These are phyloP conservation scores for Termitomyces sp. DNA, from an alignment of 768 basidiomycete species.

Conservation along the genomic window DNA sequence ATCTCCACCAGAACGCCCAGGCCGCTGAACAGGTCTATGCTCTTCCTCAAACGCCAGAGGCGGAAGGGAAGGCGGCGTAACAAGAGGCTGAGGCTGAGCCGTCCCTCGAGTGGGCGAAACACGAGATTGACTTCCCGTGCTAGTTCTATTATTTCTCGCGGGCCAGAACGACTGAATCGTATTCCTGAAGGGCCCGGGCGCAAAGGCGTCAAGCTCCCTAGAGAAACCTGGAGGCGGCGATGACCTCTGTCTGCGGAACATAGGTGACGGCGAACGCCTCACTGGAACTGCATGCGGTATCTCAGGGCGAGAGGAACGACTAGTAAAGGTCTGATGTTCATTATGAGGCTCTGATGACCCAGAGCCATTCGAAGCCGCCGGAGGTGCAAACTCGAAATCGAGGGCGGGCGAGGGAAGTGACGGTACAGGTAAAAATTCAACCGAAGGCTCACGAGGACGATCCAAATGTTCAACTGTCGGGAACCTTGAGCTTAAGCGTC, in stretches of 20 bases:
- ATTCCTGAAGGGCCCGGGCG: constrained; percentile 43
- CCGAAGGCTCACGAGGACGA: background rate
- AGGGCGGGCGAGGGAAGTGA: constrained; percentile 21
- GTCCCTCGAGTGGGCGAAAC: background rate
- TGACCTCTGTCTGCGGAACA: background rate
- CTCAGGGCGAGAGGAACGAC: background rate
- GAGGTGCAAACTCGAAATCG: constrained; percentile 11
- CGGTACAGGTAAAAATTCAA: constrained; percentile 11
- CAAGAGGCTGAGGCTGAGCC: background rate
- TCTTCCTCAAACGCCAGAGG: constrained; percentile 31
- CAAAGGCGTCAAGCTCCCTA: constrained; percentile 27
- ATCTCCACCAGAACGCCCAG: background rate
- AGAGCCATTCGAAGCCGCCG: background rate
- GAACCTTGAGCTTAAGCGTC: background rate
- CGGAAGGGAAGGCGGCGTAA: constrained; percentile 23
- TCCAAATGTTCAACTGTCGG: background rate
- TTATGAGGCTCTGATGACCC: background rate
- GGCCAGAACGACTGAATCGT: constrained; percentile 32
- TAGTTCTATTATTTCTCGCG: constrained; percentile 14
- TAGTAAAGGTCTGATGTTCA: background rate
- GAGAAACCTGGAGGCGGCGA: constrained; percentile 10
- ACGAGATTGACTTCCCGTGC: background rate
- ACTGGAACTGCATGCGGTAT: background rate
- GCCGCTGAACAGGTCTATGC: background rate
- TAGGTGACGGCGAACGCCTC: constrained; percentile 8